These are phyloP conservation scores for Phaseolus coccineus DNA, from an alignment of 331 rosid species.

Conservation along the genomic window DNA sequence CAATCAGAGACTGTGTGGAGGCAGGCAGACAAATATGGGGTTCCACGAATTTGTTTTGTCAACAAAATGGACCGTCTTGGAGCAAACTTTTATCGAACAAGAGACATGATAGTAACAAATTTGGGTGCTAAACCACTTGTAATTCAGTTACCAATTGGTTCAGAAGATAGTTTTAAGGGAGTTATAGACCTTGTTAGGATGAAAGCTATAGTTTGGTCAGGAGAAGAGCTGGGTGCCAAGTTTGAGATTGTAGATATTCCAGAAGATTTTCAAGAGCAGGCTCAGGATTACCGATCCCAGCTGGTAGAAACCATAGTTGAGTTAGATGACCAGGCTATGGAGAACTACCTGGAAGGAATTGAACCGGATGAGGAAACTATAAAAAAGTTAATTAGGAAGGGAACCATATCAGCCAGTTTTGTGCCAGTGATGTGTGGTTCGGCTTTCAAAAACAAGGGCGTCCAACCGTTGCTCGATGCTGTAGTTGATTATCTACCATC, in stretches of 20 bases:
- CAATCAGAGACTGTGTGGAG: conserved; percentile 99
- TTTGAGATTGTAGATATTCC: conserved; percentile 82
- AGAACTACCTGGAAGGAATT: conserved; percentile 85
- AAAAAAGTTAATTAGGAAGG: conserved; percentile 78
- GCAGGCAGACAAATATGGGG: conserved; percentile 97
- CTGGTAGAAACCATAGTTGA: conserved; percentile 86
- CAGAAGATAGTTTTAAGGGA: conserved; percentile 87
- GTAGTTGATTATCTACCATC: conserved; percentile 97
- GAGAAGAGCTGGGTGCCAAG: conserved; percentile 97
- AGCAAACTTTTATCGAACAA: conserved; percentile 89
- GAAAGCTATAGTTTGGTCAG: conserved; percentile 95
- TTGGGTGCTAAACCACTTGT: conserved; percentile 97
- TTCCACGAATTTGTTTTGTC: conserved; percentile 93
- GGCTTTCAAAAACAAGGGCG: conserved; percentile 98
- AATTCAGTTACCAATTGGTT: conserved; percentile 84
- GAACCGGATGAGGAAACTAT: conserved; percentile 87
- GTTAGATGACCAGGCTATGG: conserved; percentile 87
- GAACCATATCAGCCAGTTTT: conserved; percentile 68
- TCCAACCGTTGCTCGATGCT: conserved; percentile 94
- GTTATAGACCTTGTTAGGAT: conserved; percentile 88
- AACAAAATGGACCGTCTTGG: conserved; percentile 99
- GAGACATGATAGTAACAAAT: conserved; percentile 93
- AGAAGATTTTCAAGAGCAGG: conserved; percentile 69
- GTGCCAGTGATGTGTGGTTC: conserved; percentile 98
- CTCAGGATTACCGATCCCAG: conserved; percentile 73